These are phyloP conservation scores for Thalassiosira mediterranea DNA, from an alignment of 352 stramenopile genomes.

Conservation along the genomic window DNA sequence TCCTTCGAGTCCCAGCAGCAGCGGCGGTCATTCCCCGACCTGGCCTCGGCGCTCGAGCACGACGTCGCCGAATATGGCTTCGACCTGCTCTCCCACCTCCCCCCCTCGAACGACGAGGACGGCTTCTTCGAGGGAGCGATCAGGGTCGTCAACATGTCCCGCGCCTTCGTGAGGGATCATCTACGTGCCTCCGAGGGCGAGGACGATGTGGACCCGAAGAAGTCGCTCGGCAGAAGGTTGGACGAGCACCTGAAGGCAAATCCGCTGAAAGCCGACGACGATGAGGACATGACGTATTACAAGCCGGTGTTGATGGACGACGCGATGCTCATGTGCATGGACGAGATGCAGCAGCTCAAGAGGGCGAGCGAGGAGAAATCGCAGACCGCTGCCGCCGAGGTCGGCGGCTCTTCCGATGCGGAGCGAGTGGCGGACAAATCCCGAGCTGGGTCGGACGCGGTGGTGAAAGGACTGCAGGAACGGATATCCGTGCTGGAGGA, in stretches of 20 bases:
- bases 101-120: constrained; percentile 18
- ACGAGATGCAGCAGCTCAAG: constrained; percentile 58
- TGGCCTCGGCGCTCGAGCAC: constrained; percentile 5
- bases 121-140: constrained; percentile 52
- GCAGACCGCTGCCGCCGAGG: constrained; percentile 6
- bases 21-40: too few relatives aligned
- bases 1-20: neutral
- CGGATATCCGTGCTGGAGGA: constrained; percentile 43
- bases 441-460: constrained; percentile 11
- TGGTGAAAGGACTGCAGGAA: constrained; percentile 19
- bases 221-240: neutral
- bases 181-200: neutral
- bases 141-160: constrained; percentile 47
- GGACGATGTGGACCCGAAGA: too few relatives aligned
- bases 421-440: neutral
- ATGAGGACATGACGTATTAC: constrained; percentile 43
- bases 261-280: neutral
- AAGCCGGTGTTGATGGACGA: constrained; percentile 59
- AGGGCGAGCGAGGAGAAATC: constrained; percentile 17
- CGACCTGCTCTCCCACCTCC: constrained; percentile 24
- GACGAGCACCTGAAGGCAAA: neutral
- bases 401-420: neutral
- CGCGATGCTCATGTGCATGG: constrained; percentile 60
- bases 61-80: constrained; percentile 30
- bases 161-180: constrained; percentile 35